phyloP scores from a whole-genome alignment of 768 basidiomycete species.

The Russula lepida region DNA sequence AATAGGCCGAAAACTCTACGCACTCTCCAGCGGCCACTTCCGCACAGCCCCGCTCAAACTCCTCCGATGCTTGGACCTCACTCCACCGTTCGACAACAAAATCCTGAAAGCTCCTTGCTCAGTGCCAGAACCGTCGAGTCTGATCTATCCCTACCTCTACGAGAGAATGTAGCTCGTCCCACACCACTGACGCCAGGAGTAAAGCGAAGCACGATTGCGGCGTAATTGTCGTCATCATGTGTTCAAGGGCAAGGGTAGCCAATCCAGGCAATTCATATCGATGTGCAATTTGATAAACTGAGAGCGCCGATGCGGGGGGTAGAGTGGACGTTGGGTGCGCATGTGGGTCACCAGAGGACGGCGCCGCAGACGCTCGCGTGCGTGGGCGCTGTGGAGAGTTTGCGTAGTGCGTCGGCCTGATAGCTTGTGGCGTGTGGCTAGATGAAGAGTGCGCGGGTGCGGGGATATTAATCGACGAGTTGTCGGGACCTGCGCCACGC shows the following conservation, averaged over 20 bases:
- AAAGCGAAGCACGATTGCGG: constrained; percentile 59
- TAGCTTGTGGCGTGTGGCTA: constrained; percentile 30
- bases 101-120: constrained; percentile 35
- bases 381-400: constrained; percentile 40
- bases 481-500: constrained; percentile 8
- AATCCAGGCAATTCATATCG: constrained; percentile 62
- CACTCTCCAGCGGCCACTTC: constrained; percentile 71
- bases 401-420: constrained; percentile 39
- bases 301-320: constrained; percentile 59
- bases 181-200: constrained; percentile 56
- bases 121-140: constrained; percentile 9
- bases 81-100: constrained; percentile 75
- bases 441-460: constrained; percentile 9
- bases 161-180: constrained; percentile 54
- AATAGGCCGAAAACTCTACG: constrained; percentile 5
- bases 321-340: constrained; percentile 57
- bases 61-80: constrained; percentile 51
- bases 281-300: constrained; percentile 71
- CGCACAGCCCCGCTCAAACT: constrained; percentile 62
- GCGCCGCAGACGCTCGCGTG: constrained; percentile 23
- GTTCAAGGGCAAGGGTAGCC: constrained; percentile 58
- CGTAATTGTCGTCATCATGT: constrained; percentile 62
- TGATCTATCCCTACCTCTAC: constrained; percentile 41
- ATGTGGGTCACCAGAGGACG: constrained; percentile 53
- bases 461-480: constrained; percentile 2